phyloP scores from a whole-genome alignment of 176 grass and related monocot species.

The Paspalum notatum region DNA sequence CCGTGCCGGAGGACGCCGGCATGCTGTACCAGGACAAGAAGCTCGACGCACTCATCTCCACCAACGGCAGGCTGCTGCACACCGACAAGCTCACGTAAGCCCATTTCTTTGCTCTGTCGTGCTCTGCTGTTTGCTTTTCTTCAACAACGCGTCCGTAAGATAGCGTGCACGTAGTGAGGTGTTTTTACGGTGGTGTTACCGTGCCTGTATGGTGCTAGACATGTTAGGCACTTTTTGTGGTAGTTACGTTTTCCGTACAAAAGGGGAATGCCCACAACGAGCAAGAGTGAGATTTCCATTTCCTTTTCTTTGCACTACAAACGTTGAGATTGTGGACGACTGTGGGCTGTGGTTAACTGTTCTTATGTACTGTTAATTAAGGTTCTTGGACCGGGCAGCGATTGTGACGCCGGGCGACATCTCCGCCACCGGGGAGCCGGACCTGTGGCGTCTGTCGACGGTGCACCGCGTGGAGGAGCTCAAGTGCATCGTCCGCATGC shows the following conservation, averaged over 20 bases:
- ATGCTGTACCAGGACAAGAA: conserved; percentile 66
- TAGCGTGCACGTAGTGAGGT: conserved; percentile 12
- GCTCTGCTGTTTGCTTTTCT: not conserved
- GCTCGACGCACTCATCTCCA: conserved; percentile 68
- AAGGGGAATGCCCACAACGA: not conserved
- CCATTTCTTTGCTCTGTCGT: not conserved
- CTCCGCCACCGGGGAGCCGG: conserved; percentile 27
- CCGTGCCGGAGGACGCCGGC: conserved; percentile 46
- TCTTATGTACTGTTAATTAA: not conserved
- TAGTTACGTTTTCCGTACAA: conserved; percentile 1
- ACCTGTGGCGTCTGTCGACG: conserved; percentile 66
- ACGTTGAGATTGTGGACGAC: too few species aligned
- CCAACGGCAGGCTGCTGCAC: conserved; percentile 58
- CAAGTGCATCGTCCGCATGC: conserved; percentile 73
- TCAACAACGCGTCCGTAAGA: not conserved
- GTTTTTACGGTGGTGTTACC: not conserved
- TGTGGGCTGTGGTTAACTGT: too few species aligned
- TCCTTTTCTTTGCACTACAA: not conserved
- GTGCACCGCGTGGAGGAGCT: conserved; percentile 90
- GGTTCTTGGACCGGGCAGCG: conserved; percentile 59
- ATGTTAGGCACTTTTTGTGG: conserved; percentile 12
- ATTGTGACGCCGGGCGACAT: conserved; percentile 53
- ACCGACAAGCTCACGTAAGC: conserved; percentile 51
- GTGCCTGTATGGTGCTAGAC: not conserved
- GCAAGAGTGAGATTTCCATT: too few species aligned